Percentiles rank a stretch among this genome's conserved stretches.
Conservation (phyloP, 2,329 filamentous ascomycete genomes). For the Colletotrichum sp. region DNA sequence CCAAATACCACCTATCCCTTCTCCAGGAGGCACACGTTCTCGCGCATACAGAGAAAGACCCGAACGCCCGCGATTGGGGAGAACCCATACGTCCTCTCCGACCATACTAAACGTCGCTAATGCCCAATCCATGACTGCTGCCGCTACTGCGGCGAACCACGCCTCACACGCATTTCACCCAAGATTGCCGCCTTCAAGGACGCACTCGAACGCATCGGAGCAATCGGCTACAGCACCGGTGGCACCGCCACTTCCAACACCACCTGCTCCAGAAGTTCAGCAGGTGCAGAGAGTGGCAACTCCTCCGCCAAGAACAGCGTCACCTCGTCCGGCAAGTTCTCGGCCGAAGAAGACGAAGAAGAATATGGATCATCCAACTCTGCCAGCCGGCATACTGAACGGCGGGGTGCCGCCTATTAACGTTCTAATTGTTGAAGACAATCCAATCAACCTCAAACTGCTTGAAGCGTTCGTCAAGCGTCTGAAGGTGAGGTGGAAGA, state of each 20-base stretch:
- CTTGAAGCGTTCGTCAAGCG: slow-evolving; percentile 95
- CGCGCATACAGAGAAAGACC: slow-evolving; percentile 62
- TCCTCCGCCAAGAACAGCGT: slow-evolving; percentile 51
- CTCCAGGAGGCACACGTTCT: slow-evolving; percentile 71
- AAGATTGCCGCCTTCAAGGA: slow-evolving; percentile 55
- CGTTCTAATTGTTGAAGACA: slow-evolving; percentile 97
- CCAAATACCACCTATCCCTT: slow-evolving; percentile 80
- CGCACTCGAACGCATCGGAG: slow-evolving; percentile 65
- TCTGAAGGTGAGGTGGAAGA: slow-evolving; percentile 94
- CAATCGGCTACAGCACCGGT: slow-evolving; percentile 48
- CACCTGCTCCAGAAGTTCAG: slow-evolving; percentile 55
- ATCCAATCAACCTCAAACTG: slow-evolving; percentile 94
- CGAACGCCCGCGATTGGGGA: slow-evolving; percentile 64
- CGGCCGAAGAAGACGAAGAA: slow-evolving; percentile 62
- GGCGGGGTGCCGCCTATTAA: slow-evolving; percentile 93
- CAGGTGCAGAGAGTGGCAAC: slow-evolving; percentile 60
- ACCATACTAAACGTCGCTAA: slow-evolving; percentile 63
- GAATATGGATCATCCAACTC: slow-evolving; percentile 43
- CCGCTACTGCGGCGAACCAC: slow-evolving; percentile 36
- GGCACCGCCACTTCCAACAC: slow-evolving; percentile 56
- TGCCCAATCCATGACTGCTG: slow-evolving; percentile 36
- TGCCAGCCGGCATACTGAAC: slow-evolving; percentile 73
- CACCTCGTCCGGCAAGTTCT: slow-evolving; percentile 51
- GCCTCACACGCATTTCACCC: slow-evolving; percentile 42
- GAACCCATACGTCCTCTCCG: slow-evolving; percentile 83